These are phyloP conservation scores for Gossypium stocksii DNA, from an alignment of 345 rosid species.

Conservation along the genomic window DNA sequence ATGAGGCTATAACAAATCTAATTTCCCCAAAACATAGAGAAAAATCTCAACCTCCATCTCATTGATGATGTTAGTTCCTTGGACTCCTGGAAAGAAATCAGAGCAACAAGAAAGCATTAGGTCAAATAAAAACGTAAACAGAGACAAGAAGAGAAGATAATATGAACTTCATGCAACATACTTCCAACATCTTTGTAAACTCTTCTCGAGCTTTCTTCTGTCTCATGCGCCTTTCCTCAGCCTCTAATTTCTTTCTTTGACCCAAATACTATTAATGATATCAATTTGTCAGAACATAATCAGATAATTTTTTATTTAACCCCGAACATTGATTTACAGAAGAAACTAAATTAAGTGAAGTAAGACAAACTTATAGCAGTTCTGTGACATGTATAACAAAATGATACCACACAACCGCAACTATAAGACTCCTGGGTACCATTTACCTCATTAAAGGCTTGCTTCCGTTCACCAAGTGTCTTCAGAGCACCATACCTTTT, in stretches of 20 bases:
- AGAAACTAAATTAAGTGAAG: slow-evolving; percentile 15
- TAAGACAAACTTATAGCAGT: slow-evolving; percentile 1
- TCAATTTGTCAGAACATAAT: slow-evolving; percentile 5
- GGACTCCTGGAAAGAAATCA: slow-evolving; percentile 60
- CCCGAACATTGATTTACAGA: slow-evolving; percentile 1
- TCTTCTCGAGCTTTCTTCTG: slow-evolving; percentile 96
- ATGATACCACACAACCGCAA: background rate
- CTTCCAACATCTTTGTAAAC: slow-evolving; percentile 91
- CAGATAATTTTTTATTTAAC: background rate
- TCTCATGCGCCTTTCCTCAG: slow-evolving; percentile 88
- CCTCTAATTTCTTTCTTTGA: slow-evolving; percentile 91
- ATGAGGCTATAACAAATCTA: slow-evolving; percentile 9
- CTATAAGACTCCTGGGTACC: background rate
- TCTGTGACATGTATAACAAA: background rate
- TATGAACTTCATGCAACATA: slow-evolving; percentile 28
- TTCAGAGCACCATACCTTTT: slow-evolving; percentile 81
- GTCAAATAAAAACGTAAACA: slow-evolving; percentile 18
- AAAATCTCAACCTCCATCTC: slow-evolving; percentile 76
- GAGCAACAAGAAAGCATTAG: slow-evolving; percentile 21
- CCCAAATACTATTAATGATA: slow-evolving; percentile 65
- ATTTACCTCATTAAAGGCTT: slow-evolving; percentile 95
- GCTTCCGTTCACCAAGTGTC: slow-evolving; percentile 96
- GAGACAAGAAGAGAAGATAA: slow-evolving; percentile 7
- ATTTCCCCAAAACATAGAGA: slow-evolving; percentile 1
- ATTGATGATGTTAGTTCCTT: slow-evolving; percentile 75